phyloP scores from a whole-genome alignment of 2,329 filamentous ascomycete genomes.

The Fusarium tanahbumbuense region DNA sequence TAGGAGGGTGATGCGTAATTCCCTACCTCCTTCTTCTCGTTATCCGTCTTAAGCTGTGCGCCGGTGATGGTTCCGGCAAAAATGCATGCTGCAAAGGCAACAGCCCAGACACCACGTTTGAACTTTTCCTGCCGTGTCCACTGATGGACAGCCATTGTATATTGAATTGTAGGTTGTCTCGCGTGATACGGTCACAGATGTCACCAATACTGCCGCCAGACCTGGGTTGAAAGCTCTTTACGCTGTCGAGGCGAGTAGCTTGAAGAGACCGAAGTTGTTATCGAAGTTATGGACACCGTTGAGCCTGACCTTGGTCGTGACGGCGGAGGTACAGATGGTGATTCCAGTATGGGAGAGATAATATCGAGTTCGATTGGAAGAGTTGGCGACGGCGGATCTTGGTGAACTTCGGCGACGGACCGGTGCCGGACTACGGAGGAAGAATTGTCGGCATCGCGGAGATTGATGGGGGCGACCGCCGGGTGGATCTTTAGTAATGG shows the following conservation, averaged over 20 bases:
- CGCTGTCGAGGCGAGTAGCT: slow-evolving; percentile 34
- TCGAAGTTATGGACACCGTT: slow-evolving; percentile 3
- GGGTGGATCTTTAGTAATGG: slow-evolving; percentile 23
- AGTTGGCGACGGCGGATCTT: slow-evolving; percentile 13
- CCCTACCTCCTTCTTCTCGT: slow-evolving; percentile 58
- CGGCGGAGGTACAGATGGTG: background rate
- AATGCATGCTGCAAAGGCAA: slow-evolving; percentile 59
- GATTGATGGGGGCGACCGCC: slow-evolving; percentile 13
- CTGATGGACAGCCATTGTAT: slow-evolving; percentile 31
- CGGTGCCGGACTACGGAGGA: slow-evolving; percentile 32
- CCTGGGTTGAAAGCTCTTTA: slow-evolving; percentile 37
- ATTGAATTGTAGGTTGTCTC: background rate
- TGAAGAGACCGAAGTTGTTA: slow-evolving; percentile 2
- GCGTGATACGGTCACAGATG: background rate
- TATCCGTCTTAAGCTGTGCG: slow-evolving; percentile 61
- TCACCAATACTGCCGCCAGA: slow-evolving; percentile 48
- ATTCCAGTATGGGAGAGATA: background rate
- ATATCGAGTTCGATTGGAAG: slow-evolving; percentile 25
- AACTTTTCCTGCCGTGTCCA: slow-evolving; percentile 52
- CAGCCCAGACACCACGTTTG: slow-evolving; percentile 54
- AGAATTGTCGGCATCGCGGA: slow-evolving; percentile 24
- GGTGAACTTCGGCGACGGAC: slow-evolving; percentile 21
- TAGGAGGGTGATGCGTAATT: background rate
- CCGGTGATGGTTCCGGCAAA: slow-evolving; percentile 62
- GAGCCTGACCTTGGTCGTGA: background rate